Evolutionary conservation across 805 yeast genomes (phyloP).

Genomic region (Starmerella scarabaei): DNA sequence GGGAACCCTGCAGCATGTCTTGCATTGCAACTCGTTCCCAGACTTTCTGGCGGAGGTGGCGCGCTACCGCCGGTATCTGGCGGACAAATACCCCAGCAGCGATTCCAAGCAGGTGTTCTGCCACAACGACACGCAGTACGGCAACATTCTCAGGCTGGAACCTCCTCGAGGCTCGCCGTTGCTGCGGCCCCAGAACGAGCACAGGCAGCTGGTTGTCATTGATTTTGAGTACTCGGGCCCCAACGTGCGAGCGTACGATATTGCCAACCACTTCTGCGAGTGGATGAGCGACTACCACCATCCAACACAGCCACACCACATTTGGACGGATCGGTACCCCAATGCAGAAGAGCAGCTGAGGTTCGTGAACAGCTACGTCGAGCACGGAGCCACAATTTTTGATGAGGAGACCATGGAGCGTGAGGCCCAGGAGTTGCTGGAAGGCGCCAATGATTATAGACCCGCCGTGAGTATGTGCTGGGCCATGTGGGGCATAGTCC

Average conservation of each 20-base stretch:
- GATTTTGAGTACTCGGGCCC: slow-evolving; percentile 95
- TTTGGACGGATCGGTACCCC: slow-evolving; percentile 54
- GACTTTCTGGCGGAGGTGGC: slow-evolving; percentile 38
- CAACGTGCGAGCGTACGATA: slow-evolving; percentile 76
- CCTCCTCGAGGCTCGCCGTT: slow-evolving; percentile 41
- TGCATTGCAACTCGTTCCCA: slow-evolving; percentile 17
- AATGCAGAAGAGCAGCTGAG: slow-evolving; percentile 51
- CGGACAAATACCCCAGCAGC: slow-evolving; percentile 32
- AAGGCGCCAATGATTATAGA: slow-evolving; percentile 66
- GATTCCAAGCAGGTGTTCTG: slow-evolving; percentile 54
- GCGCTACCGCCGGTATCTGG: slow-evolving; percentile 53
- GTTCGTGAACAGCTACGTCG: slow-evolving; percentile 65
- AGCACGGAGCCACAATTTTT: slow-evolving; percentile 29
- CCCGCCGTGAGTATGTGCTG: slow-evolving; percentile 66
- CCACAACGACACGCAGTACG: slow-evolving; percentile 95
- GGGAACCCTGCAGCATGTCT: slow-evolving; percentile 18
- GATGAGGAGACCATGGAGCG: slow-evolving; percentile 31
- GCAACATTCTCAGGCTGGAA: slow-evolving; percentile 60
- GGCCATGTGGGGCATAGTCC: slow-evolving; percentile 88
- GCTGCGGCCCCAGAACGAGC: slow-evolving; percentile 37
- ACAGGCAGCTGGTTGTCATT: slow-evolving; percentile 73
- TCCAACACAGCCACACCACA: slow-evolving; percentile 40
- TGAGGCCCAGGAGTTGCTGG: slow-evolving; percentile 41
- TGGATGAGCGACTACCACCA: slow-evolving; percentile 94
- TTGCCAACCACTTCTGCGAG: slow-evolving; percentile 86